A percentile compares a stretch with the other conserved stretches of the same genome.
These are phyloP conservation scores for Sphaerulina populicola DNA, from an alignment of 2,329 filamentous ascomycete genomes.

Conservation along the genomic window DNA sequence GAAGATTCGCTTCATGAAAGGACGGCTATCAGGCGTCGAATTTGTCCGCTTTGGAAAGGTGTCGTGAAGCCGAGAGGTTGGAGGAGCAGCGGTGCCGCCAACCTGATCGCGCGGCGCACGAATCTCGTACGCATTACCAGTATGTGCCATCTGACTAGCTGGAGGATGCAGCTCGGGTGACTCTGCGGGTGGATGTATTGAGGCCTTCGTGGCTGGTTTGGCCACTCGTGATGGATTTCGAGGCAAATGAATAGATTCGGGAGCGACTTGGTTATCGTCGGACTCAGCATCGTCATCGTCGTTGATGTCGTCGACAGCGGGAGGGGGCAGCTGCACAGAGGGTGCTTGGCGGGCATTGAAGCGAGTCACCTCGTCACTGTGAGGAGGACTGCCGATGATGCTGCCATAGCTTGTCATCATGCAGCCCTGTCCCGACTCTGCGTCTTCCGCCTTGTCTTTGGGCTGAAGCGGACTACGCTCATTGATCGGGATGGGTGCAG, in stretches of 20 bases:
- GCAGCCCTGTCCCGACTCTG: slow-evolving; percentile 11
- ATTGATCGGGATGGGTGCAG: slow-evolving; percentile 12
- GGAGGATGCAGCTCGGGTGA: slow-evolving; percentile 12
- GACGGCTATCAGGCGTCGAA: slow-evolving; percentile 30
- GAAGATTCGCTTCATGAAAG: slow-evolving; percentile 24
- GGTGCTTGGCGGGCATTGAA: slow-evolving; percentile 33
- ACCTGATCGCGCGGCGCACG: slow-evolving; percentile 13
- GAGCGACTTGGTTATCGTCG: slow-evolving; percentile 9
- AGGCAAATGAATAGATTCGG: neutral
- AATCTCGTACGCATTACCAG: slow-evolving; percentile 24
- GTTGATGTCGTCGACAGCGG: slow-evolving; percentile 41
- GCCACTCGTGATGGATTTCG: neutral
- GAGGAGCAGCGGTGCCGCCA: neutral
- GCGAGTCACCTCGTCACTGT: slow-evolving; percentile 9
- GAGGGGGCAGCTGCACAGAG: slow-evolving; percentile 53
- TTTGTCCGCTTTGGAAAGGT: slow-evolving; percentile 36
- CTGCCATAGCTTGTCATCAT: slow-evolving; percentile 54
- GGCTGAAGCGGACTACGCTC: slow-evolving; percentile 28
- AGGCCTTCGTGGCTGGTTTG: slow-evolving; percentile 1
- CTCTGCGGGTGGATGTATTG: neutral
- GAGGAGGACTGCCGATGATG: slow-evolving; percentile 50
- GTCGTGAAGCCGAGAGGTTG: slow-evolving; percentile 25
- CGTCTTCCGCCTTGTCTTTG: slow-evolving; percentile 7
- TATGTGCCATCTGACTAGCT: slow-evolving; percentile 22
- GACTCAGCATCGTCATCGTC: slow-evolving; percentile 7